Conservation (phyloP, 2,329 filamentous ascomycete genomes). For the Aspergillus tubingensis region DNA sequence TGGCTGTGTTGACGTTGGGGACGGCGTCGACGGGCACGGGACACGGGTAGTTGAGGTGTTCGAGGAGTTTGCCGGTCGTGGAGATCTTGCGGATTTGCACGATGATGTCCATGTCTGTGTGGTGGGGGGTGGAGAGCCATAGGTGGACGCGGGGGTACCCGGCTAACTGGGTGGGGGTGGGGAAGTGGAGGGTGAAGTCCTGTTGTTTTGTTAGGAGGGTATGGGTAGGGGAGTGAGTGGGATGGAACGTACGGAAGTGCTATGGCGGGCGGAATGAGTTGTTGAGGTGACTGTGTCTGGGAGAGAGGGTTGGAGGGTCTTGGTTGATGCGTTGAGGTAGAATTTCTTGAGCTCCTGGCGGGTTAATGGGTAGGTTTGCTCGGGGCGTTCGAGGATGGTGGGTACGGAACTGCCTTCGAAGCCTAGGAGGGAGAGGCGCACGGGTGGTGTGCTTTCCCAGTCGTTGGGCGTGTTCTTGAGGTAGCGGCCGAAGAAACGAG, state of each 20-base stretch:
- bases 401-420: not conserved
- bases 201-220: not conserved
- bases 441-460: slow-evolving; percentile 11
- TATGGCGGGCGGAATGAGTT: not conserved
- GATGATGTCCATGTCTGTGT: slow-evolving; percentile 19
- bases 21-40: slow-evolving; percentile 16
- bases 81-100: slow-evolving; percentile 26
- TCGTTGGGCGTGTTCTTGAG: slow-evolving; percentile 8
- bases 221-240: no score
- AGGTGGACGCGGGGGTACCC: not conserved
- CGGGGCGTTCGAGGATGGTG: not conserved
- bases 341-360: slow-evolving; percentile 1
- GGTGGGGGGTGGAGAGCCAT: slow-evolving; percentile 4
- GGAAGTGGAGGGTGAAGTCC: slow-evolving; percentile 16
- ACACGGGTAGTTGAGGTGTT: slow-evolving; percentile 21
- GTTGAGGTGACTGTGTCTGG: not conserved
- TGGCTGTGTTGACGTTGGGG: slow-evolving; percentile 18
- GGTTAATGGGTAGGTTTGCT: not conserved
- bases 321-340: not conserved
- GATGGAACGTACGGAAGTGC: not conserved
- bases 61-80: slow-evolving; percentile 14
- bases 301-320: not conserved
- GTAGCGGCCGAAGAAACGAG: slow-evolving; percentile 9
- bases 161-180: slow-evolving; percentile 9
- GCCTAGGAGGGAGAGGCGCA: slow-evolving; percentile 8